Evolutionary conservation across 176 grass and related monocot genomes (phyloP).

Genomic region (Pontederia paniculata): DNA sequence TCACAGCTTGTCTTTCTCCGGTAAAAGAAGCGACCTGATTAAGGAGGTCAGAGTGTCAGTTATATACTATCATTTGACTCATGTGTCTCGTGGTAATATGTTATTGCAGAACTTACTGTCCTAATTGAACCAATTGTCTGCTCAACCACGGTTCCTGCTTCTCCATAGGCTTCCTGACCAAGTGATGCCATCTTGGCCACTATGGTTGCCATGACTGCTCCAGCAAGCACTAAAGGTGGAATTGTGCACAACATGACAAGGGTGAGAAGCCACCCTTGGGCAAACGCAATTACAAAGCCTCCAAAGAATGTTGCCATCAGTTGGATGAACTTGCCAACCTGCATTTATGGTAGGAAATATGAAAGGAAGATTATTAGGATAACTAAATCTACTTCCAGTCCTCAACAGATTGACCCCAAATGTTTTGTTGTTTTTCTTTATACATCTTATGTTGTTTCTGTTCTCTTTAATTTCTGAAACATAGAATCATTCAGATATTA

Average conservation of each 20-base stretch:
- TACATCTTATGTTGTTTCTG: too few relatives aligned
- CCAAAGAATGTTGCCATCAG: slow-evolving; percentile 74
- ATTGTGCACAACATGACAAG: slow-evolving; percentile 83
- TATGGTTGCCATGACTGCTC: slow-evolving; percentile 82
- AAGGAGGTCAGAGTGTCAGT: neutral
- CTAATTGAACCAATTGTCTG: slow-evolving; percentile 90
- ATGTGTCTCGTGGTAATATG: neutral
- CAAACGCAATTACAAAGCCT: slow-evolving; percentile 86
- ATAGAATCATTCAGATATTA: too few relatives aligned
- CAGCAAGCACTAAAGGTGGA: slow-evolving; percentile 66
- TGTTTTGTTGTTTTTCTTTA: too few relatives aligned
- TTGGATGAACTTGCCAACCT: slow-evolving; percentile 97
- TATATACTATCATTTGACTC: neutral
- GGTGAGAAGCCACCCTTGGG: slow-evolving; percentile 90
- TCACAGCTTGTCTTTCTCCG: slow-evolving; percentile 68
- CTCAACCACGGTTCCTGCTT: slow-evolving; percentile 67
- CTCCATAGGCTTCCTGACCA: slow-evolving; percentile 84
- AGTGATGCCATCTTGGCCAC: slow-evolving; percentile 91
- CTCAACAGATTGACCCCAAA: too few relatives aligned
- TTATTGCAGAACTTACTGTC: slow-evolving; percentile 41
- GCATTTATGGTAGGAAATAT: neutral
- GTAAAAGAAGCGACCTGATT: slow-evolving; percentile 94
- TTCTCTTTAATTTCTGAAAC: too few relatives aligned
- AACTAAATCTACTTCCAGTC: too few relatives aligned
- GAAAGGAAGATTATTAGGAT: neutral